Evolutionary conservation across 768 basidiomycete genomes (phyloP).

Genomic region (Mrakia hoshinonis): DNA sequence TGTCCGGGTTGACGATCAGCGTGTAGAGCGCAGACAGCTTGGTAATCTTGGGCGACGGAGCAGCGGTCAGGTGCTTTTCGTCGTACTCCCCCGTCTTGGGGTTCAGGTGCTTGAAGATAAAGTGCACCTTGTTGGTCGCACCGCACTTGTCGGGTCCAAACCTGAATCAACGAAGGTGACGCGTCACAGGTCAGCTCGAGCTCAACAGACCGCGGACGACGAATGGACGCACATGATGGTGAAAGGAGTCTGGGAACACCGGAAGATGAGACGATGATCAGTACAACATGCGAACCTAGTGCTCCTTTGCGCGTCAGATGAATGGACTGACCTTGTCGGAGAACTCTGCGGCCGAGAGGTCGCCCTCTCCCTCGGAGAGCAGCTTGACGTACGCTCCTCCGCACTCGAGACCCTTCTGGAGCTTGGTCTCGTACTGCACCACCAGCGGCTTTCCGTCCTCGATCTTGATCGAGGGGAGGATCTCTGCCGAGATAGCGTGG

Average conservation of each 20-base stretch:
- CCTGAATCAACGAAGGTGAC: constrained; percentile 53
- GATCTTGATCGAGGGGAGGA: constrained; percentile 68
- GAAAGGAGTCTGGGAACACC: constrained; percentile 38
- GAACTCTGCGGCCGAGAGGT: constrained; percentile 40
- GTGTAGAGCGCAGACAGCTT: constrained; percentile 93
- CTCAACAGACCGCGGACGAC: too few relatives aligned
- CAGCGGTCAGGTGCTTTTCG: constrained; percentile 84
- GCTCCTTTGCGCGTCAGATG: background rate
- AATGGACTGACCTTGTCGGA: constrained; percentile 39
- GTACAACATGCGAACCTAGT: background rate
- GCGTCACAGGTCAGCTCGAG: background rate
- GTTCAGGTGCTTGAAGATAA: constrained; percentile 97
- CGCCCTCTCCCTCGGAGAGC: constrained; percentile 46
- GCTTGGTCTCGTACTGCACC: constrained; percentile 97
- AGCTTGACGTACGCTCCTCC: constrained; percentile 99
- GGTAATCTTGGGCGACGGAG: constrained; percentile 77
- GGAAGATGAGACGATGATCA: background rate
- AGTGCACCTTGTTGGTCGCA: constrained; percentile 66
- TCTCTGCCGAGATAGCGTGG: constrained; percentile 95
- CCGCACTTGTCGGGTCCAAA: constrained; percentile 77
- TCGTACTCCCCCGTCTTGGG: constrained; percentile 85
- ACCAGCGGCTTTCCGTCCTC: constrained; percentile 69
- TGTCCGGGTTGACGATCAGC: constrained; percentile 82
- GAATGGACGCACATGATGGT: constrained; percentile 24
- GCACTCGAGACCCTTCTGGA: constrained; percentile 97